Percentiles rank a stretch among this genome's conserved stretches.
phyloP scores from a whole-genome alignment of 768 basidiomycete species.

The Phlebiopsis flavidoalba region DNA sequence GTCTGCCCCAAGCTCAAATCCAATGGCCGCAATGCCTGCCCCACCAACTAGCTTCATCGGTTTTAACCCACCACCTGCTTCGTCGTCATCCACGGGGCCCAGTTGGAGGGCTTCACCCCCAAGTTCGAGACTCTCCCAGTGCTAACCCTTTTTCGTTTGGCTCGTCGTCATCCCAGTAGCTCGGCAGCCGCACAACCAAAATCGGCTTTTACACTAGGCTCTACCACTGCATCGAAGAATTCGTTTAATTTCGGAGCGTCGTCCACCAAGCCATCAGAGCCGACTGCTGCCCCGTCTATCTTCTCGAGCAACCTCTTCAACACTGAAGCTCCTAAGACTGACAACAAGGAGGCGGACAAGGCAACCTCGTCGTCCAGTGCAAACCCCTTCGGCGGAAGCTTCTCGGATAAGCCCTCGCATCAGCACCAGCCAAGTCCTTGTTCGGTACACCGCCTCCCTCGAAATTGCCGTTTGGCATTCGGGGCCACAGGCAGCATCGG shows the following conservation, averaged over 20 bases:
- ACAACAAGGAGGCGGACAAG: not conserved
- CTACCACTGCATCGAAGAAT: constrained; percentile 7
- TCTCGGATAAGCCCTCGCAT: constrained; percentile 4
- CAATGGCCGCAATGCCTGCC: constrained; percentile 19
- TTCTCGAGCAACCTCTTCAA: constrained; percentile 12
- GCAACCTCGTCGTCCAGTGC: constrained; percentile 3
- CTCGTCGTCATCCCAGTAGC: not conserved
- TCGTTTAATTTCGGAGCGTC: not conserved
- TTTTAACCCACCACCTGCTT: constrained; percentile 23
- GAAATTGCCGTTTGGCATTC: not conserved
- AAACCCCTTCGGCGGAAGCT: constrained; percentile 11
- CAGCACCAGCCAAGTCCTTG: constrained; percentile 11
- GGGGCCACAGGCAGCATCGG: constrained; percentile 43
- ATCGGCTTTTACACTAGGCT: constrained; percentile 24
- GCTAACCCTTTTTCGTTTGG: constrained; percentile 14
- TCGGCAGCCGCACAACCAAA: constrained; percentile 21
- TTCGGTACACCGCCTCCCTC: constrained; percentile 13
- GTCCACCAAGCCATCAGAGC: not conserved
- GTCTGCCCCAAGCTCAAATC: constrained; percentile 16
- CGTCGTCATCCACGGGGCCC: constrained; percentile 15
- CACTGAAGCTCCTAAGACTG: not conserved
- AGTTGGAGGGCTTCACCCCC: constrained; percentile 18
- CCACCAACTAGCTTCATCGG: constrained; percentile 34
- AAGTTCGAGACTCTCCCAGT: constrained; percentile 9
- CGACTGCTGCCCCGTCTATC: constrained; percentile 6